A percentile compares a stretch with the other conserved stretches of the same genome.
These are phyloP conservation scores for Pistacia vera DNA, from an alignment of 345 rosid species.

Conservation along the genomic window DNA sequence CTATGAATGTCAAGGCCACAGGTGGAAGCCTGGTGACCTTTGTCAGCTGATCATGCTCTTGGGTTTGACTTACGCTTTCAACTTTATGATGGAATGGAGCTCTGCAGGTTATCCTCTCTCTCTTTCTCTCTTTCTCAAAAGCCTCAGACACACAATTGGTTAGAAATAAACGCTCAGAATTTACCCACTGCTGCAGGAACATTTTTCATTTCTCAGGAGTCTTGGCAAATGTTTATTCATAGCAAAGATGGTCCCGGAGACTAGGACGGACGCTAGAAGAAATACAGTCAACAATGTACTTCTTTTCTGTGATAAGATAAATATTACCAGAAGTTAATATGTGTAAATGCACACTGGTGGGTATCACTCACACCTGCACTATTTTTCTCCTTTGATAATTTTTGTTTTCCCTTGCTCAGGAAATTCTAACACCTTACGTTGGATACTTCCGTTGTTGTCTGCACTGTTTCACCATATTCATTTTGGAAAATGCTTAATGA, in stretches of 20 bases:
- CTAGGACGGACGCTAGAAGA: constrained; percentile 67
- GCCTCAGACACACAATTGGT: no score
- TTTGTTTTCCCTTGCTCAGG: no score
- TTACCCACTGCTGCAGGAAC: constrained; percentile 33
- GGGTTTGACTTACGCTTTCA: constrained; percentile 46
- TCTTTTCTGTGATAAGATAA: constrained; percentile 24
- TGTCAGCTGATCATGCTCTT: constrained; percentile 42
- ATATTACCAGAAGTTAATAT: no score
- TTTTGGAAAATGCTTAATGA: no score
- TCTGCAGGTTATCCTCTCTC: constrained; percentile 30
- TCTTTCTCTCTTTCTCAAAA: background rate
- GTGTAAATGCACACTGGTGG: background rate
- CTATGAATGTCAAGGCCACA: constrained; percentile 47
- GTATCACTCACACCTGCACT: background rate
- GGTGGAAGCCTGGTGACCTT: constrained; percentile 51
- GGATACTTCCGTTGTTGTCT: no score
- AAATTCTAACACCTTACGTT: no score
- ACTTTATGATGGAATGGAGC: constrained; percentile 52
- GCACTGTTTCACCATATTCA: no score
- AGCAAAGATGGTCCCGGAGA: constrained; percentile 56
- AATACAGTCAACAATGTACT: constrained; percentile 43
- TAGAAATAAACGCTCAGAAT: background rate
- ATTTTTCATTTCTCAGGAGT: constrained; percentile 42
- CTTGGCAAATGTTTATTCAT: constrained; percentile 37
- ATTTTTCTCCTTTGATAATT: no score